phyloP scores from a whole-genome alignment of 78 protist genomes.

The Dictyostelium capitatum region DNA sequence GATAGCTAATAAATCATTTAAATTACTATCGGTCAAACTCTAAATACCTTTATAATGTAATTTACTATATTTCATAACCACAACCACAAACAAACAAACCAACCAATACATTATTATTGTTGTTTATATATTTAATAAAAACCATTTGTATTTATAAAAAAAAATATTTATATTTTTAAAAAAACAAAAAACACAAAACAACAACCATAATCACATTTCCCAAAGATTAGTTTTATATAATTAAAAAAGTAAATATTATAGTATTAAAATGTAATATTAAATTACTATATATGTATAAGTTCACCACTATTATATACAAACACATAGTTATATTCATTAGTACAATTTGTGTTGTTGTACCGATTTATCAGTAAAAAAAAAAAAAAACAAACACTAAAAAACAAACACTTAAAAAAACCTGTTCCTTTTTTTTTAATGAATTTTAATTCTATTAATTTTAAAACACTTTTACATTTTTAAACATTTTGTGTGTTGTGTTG shows the following conservation, averaged over 20 bases:
- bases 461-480: neutral
- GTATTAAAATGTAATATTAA: too few species aligned
- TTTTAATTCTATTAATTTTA: neutral
- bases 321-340: neutral
- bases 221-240: too few species aligned
- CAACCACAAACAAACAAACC: too few species aligned
- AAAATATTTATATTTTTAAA: neutral
- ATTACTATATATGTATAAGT: too few species aligned
- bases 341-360: neutral
- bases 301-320: neutral
- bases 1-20: too few species aligned
- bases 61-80: too few species aligned
- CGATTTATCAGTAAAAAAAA: neutral
- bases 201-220: neutral
- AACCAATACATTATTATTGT: too few species aligned
- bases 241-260: too few species aligned
- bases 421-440: neutral
- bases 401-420: neutral
- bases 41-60: too few species aligned
- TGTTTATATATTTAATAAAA: neutral
- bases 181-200: neutral
- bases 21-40: too few species aligned
- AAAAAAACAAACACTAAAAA: neutral
- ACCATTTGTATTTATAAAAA: slow-evolving; percentile 7
- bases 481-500: neutral